Evolutionary conservation across 2,329 filamentous ascomycete genomes (phyloP).

Genomic region (Colletotrichum echinochloae): DNA sequence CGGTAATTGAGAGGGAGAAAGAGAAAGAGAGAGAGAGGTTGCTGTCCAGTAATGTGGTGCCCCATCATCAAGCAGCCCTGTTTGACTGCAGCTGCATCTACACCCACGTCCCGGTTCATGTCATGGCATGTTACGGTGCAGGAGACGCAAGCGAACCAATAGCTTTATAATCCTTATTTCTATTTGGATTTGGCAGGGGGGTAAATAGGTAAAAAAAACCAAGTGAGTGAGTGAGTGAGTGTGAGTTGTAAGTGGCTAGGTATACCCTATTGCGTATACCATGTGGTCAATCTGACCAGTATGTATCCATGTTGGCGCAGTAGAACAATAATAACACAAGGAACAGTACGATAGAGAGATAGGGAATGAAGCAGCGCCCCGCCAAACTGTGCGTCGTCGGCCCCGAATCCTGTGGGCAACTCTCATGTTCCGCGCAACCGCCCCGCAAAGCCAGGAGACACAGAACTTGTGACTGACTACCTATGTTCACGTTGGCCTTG

Average conservation of each 20-base stretch:
- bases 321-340: not conserved
- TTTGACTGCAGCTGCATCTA: conserved; percentile 32
- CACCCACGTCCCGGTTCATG: conserved; percentile 29
- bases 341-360: not conserved
- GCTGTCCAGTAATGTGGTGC: conserved; percentile 55
- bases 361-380: not conserved
- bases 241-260: too few species aligned
- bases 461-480: not conserved
- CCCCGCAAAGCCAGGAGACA: not conserved
- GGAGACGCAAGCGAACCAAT: not conserved
- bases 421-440: not conserved
- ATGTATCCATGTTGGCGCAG: not conserved
- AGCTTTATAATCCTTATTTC: too few species aligned
- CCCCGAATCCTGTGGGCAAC: not conserved
- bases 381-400: not conserved
- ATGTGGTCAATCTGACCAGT: not conserved
- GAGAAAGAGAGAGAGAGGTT: not conserved
- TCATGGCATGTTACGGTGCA: conserved; percentile 29
- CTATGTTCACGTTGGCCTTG: not conserved
- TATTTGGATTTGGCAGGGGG: not conserved
- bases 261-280: not conserved
- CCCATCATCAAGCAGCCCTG: conserved; percentile 54
- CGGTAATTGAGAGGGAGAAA: not conserved
- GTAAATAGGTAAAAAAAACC: too few species aligned
- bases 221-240: not conserved